Base-by-base conservation (phyloP, 345 rosid species). In the Lepidium africanum region DNA sequence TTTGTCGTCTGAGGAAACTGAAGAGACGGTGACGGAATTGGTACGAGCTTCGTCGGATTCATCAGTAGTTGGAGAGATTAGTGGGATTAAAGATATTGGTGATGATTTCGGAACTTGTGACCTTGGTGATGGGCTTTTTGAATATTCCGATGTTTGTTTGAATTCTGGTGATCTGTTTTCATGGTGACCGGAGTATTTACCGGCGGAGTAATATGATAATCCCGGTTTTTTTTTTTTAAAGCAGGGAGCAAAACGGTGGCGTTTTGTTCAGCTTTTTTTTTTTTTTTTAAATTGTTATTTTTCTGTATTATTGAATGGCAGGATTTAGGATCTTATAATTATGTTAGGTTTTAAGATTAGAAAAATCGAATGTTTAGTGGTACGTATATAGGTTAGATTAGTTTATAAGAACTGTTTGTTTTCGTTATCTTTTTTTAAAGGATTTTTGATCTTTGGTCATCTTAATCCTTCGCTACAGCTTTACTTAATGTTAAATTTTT, bases 151-250 rank as follows among this genome's bases (percentile, higher is more conserved):
- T 57, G 83, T 38, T 0, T 63, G 64, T 56, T 76, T 40, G 25
- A 82, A 82, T 16, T 57, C 84, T 50, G 76, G 73, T 9, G 87
- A 86, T 6, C 4, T 59, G 32, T 70, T 86, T 65, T 42, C 72
- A 50, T 81, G 88, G 87, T 80, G 67, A 66, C 63, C 83, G 30
- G 94, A 82, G 73, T 81, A 80, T 19, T 71, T 87, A 39, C 91
- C 91, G 41, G 87, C 86, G 74, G 74, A 74, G 69, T 60, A 74
- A 65, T 41, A 47, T 9, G 16, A 37, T 25, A 63, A 10, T 10
- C 5, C 15, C 6, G 55, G 5, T 19, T 43, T 21, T 1, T 21
- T 1, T 21, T 50, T 14, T 19, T 5, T 7, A 30, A 61, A 37
- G 40, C 17, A 16, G 56, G n/a, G 47, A 5, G 39, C 2, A 15